phyloP scores from a whole-genome alignment of 2,329 filamentous ascomycete species.

The Rutstroemia sydowiana region DNA sequence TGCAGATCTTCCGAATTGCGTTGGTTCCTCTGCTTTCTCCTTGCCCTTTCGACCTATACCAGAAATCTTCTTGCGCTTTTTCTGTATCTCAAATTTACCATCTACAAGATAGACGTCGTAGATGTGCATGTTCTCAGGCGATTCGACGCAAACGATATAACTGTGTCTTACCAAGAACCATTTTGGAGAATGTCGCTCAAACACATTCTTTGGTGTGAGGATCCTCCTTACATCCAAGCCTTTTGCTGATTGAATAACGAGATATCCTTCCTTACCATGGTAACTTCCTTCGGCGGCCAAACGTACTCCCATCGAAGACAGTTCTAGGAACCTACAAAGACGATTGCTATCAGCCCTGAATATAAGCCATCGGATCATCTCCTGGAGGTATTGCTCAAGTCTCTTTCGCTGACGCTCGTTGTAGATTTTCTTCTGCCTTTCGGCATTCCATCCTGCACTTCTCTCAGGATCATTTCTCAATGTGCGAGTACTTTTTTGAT shows the following conservation, averaged over 20 bases:
- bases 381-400: conserved; percentile 82
- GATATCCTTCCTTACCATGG: conserved; percentile 92
- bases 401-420: conserved; percentile 77
- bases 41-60: conserved; percentile 52
- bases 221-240: conserved; percentile 80
- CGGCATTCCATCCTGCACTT: conserved; percentile 40
- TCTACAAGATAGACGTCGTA: conserved; percentile 99
- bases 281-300: conserved; percentile 93
- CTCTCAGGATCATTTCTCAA: conserved; percentile 14
- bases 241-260: conserved; percentile 87
- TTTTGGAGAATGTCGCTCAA: conserved; percentile 78
- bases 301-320: conserved; percentile 88
- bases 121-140: conserved; percentile 96
- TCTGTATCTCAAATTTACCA: conserved; percentile 73
- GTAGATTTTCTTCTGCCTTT: conserved; percentile 41
- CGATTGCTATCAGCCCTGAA: conserved; percentile 94
- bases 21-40: conserved; percentile 4
- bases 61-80: conserved; percentile 55
- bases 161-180: conserved; percentile 98
- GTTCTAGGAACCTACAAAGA: conserved; percentile 88
- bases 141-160: conserved; percentile 97
- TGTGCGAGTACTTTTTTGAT: conserved; percentile 46
- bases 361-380: conserved; percentile 94
- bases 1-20: conserved; percentile 28
- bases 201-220: conserved; percentile 69